Evolutionary conservation across 2,329 filamentous ascomycete species (phyloP).

Genomic region (Colletotrichum chrysophilum): DNA sequence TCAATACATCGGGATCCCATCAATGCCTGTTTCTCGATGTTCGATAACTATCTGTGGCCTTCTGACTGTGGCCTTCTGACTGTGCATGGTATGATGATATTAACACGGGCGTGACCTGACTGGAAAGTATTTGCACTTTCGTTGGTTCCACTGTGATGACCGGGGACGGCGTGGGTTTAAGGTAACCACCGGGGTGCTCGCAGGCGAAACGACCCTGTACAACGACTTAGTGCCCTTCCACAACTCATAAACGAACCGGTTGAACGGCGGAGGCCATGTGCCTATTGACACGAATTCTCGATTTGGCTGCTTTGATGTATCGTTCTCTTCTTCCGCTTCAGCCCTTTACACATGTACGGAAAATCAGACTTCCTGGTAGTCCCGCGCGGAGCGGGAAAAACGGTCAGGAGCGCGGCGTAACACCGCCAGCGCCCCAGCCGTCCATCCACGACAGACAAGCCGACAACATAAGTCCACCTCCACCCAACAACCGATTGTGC

Average conservation of each 20-base stretch:
- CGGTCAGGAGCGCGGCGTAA: background rate
- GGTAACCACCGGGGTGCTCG: background rate
- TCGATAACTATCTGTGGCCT: background rate
- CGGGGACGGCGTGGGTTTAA: background rate
- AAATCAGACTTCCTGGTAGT: constrained; percentile 6
- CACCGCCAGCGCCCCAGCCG: background rate
- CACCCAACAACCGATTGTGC: constrained; percentile 10
- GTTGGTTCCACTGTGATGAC: background rate
- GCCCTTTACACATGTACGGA: constrained; percentile 11
- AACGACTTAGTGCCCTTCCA: background rate
- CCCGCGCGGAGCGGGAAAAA: background rate
- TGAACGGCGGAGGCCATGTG: background rate
- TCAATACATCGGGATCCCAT: constrained; percentile 1
- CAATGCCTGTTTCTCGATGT: background rate
- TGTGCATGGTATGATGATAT: background rate
- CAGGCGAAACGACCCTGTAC: background rate
- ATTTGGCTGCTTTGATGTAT: background rate
- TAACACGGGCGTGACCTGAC: background rate
- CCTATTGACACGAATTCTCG: background rate
- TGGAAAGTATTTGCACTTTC: background rate
- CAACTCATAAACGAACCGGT: background rate
- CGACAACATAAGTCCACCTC: background rate
- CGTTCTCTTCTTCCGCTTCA: background rate
- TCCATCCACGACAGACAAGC: background rate
- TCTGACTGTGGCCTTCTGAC: background rate